Evolutionary conservation across 192 early-diverging fungal genomes (phyloP).

Genomic region (Kappamyces sp.): DNA sequence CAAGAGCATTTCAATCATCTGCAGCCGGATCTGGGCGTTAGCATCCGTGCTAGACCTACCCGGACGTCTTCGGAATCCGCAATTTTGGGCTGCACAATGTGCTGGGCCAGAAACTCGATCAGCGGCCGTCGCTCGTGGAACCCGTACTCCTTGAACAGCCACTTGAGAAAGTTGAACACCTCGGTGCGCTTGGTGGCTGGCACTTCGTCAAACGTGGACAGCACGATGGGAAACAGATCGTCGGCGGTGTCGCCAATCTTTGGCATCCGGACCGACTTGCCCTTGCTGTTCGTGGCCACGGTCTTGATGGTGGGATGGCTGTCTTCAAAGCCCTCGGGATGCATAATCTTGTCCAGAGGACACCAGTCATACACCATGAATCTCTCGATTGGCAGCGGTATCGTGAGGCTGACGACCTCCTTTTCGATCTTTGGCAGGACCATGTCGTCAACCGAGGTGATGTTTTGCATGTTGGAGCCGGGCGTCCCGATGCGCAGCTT

Average conservation of each 20-base stretch:
- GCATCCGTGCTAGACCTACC: neutral
- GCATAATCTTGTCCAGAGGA: conserved; percentile 28
- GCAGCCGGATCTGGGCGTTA: conserved; percentile 18
- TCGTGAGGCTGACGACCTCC: conserved; percentile 18
- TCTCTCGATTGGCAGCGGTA: conserved; percentile 32
- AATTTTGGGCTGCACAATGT: conserved; percentile 18
- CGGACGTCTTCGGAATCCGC: conserved; percentile 11
- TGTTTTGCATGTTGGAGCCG: conserved; percentile 2
- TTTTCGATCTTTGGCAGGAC: conserved; percentile 12
- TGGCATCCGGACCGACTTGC: conserved; percentile 13
- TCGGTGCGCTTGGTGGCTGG: conserved; percentile 19
- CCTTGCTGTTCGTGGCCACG: conserved; percentile 2
- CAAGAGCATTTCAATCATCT: conserved; percentile 25
- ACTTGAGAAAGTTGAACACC: conserved; percentile 32
- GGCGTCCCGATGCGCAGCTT: neutral
- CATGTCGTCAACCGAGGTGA: conserved; percentile 4
- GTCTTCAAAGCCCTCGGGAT: conserved; percentile 7
- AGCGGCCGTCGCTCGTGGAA: conserved; percentile 23
- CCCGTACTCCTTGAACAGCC: conserved; percentile 35
- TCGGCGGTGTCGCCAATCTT: conserved; percentile 21
- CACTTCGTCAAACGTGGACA: conserved; percentile 8
- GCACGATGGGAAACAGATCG: conserved; percentile 16
- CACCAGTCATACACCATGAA: conserved; percentile 36
- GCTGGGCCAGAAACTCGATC: conserved; percentile 19
- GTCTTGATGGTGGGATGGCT: conserved; percentile 13